These are phyloP conservation scores for Lasiodiplodia hormozganensis DNA, from an alignment of 2,329 filamentous ascomycete genomes.

Conservation along the genomic window DNA sequence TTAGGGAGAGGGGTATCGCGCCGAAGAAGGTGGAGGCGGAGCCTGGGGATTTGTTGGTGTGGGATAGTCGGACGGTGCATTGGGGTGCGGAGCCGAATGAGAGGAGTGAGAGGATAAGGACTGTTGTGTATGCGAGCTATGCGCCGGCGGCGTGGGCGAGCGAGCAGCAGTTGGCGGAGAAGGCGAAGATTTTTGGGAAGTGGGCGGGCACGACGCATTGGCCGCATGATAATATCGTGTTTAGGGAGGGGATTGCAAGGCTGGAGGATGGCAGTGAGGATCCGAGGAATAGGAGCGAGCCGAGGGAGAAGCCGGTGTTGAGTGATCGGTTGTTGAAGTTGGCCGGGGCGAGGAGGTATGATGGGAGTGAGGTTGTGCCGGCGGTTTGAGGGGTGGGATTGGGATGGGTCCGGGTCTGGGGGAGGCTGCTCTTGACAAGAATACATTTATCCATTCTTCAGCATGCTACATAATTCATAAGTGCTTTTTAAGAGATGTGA, in stretches of 20 bases:
- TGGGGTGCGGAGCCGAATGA: slow-evolving; percentile 18
- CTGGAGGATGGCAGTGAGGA: slow-evolving; percentile 14
- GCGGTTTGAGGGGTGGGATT: not conserved
- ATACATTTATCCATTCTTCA: too few relatives aligned
- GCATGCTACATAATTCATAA: too few relatives aligned
- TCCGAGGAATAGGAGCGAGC: slow-evolving; percentile 11
- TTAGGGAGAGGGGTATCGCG: slow-evolving; percentile 48
- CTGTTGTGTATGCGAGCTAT: slow-evolving; percentile 31
- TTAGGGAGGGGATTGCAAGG: not conserved
- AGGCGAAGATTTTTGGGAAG: slow-evolving; percentile 30
- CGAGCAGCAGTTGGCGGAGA: slow-evolving; percentile 30
- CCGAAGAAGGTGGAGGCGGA: slow-evolving; percentile 50
- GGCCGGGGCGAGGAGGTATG: slow-evolving; percentile 25
- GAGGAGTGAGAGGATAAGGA: slow-evolving; percentile 30
- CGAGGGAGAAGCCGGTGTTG: slow-evolving; percentile 21
- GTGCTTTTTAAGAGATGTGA: too few relatives aligned
- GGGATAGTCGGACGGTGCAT: slow-evolving; percentile 52
- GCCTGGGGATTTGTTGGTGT: slow-evolving; percentile 55
- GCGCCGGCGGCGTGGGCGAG: slow-evolving; percentile 31
- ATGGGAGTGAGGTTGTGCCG: slow-evolving; percentile 24
- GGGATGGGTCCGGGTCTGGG: too few relatives aligned
- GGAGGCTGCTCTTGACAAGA: too few relatives aligned
- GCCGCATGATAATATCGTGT: slow-evolving; percentile 27
- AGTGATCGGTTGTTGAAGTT: slow-evolving; percentile 26
- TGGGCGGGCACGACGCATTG: slow-evolving; percentile 31